Conservation (phyloP, 257 asterid genomes). For the Verbena officinalis region DNA sequence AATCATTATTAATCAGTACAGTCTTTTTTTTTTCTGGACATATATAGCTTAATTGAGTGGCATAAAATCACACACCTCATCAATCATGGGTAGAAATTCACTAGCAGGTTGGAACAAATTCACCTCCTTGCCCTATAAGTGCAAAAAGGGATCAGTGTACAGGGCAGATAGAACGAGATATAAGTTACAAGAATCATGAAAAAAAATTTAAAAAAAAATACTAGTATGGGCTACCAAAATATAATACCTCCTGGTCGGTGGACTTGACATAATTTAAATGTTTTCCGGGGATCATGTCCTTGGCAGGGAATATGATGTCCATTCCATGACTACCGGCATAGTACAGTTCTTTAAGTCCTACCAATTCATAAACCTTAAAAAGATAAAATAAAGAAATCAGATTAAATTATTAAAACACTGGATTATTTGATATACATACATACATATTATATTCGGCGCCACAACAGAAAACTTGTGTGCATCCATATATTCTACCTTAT, state of each 20-base stretch:
- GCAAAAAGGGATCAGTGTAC: conserved; percentile 15
- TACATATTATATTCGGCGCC: no score
- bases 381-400: no score
- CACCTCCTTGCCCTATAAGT: conserved; percentile 70
- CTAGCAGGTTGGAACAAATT: conserved; percentile 90
- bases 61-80: conserved; percentile 57
- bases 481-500: conserved; percentile 46
- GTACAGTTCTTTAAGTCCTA: conserved; percentile 71
- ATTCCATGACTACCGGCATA: conserved; percentile 98
- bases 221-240: no score
- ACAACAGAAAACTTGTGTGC: not conserved
- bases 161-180: not conserved
- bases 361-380: conserved; percentile 58
- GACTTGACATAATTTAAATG: conserved; percentile 42
- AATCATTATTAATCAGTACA: not conserved
- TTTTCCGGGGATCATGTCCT: conserved; percentile 44
- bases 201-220: no score
- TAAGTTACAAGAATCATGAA: no score
- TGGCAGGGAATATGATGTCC: conserved; percentile 89
- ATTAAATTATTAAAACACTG: not conserved
- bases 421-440: not conserved
- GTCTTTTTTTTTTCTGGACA: not conserved
- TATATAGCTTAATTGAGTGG: no score
- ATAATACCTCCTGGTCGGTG: conserved; percentile 56
- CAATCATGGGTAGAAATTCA: conserved; percentile 83